phyloP scores from a whole-genome alignment of 2,329 filamentous ascomycete genomes.

The Dothidotthia symphoricarpi region DNA sequence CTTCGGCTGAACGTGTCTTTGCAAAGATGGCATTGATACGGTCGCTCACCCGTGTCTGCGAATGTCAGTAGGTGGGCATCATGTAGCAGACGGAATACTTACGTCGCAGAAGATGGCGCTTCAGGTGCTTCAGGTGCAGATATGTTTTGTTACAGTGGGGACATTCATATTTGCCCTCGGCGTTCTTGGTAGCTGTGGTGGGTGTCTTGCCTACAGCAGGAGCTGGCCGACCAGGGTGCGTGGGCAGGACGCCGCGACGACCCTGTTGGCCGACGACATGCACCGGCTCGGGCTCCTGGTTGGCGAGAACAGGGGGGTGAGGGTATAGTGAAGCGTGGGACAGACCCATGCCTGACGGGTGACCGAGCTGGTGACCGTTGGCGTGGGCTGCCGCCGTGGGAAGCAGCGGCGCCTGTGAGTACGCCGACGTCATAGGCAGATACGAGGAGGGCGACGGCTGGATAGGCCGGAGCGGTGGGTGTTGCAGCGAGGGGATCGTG shows the following conservation, averaged over 20 bases:
- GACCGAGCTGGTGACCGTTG: constrained; percentile 34
- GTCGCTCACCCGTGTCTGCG: constrained; percentile 91
- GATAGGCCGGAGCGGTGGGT: constrained; percentile 40
- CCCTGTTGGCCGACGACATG: constrained; percentile 96
- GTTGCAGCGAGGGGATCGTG: constrained; percentile 38
- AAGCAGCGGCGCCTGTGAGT: constrained; percentile 37
- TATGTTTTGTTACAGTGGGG: constrained; percentile 98
- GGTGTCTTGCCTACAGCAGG: constrained; percentile 78
- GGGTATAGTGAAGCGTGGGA: constrained; percentile 40
- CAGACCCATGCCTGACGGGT: constrained; percentile 42
- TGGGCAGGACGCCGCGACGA: constrained; percentile 84
- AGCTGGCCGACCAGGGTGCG: constrained; percentile 79
- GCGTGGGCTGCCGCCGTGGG: constrained; percentile 36
- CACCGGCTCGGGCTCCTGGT: constrained; percentile 62
- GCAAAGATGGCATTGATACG: constrained; percentile 97
- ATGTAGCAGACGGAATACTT: constrained; percentile 52
- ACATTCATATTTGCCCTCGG: constrained; percentile 96
- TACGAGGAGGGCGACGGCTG: constrained; percentile 40
- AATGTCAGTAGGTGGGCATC: constrained; percentile 35
- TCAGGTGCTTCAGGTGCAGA: constrained; percentile 93
- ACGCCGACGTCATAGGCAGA: constrained; percentile 35
- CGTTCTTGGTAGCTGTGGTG: constrained; percentile 88
- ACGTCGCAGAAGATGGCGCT: constrained; percentile 94
- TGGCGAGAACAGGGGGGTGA: constrained; percentile 38
- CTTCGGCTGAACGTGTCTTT: constrained; percentile 97